phyloP scores from a whole-genome alignment of 257 asterid species.

The Rehmannia glutinosa region DNA sequence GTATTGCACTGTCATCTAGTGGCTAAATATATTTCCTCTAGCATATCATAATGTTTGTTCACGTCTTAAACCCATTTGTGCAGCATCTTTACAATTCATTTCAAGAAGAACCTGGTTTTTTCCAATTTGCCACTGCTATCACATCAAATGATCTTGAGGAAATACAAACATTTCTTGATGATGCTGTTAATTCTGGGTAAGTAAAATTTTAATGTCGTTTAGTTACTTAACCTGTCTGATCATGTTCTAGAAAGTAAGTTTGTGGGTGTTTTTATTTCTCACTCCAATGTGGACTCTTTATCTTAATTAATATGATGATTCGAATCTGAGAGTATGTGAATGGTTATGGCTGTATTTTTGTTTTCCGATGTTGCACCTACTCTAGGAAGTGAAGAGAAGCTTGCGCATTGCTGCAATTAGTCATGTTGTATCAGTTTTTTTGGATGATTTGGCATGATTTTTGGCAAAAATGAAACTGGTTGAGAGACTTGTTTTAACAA shows the following conservation, averaged over 20 bases:
- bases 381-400: not conserved
- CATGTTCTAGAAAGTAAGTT: too few relatives aligned
- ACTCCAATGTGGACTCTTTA: too few relatives aligned
- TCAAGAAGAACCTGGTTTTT: conserved; percentile 69
- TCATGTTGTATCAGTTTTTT: not conserved
- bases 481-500: too few relatives aligned
- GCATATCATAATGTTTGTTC: conserved; percentile 16
- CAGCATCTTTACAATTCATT: conserved; percentile 89
- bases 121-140: conserved; percentile 80
- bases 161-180: conserved; percentile 87
- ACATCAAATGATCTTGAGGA: conserved; percentile 91
- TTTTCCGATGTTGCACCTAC: not conserved
- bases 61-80: conserved; percentile 25
- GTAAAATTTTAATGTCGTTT: not conserved
- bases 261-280: too few relatives aligned
- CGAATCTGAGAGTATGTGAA: too few relatives aligned
- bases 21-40: too few relatives aligned
- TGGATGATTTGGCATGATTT: not conserved
- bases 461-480: too few relatives aligned
- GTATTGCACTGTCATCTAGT: not conserved
- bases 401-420: not conserved
- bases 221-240: too few relatives aligned
- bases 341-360: not conserved
- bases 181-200: conserved; percentile 82
- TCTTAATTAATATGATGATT: too few relatives aligned